phyloP scores from a whole-genome alignment of 306 rosid species.

The Rosa lucieae region DNA sequence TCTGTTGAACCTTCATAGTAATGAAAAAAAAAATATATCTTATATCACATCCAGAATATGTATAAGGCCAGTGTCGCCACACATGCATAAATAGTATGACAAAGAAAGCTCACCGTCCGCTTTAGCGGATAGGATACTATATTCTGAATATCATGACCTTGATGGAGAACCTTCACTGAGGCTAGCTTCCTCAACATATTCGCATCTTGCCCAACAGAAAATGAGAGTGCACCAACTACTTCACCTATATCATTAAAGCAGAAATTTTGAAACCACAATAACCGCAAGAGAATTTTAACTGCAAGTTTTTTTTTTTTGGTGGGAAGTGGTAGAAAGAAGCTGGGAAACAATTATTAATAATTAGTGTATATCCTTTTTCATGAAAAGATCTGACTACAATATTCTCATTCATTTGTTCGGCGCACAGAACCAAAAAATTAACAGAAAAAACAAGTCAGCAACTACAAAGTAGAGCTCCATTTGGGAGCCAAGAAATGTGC shows the following conservation, averaged over 20 bases:
- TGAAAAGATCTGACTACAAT: neutral
- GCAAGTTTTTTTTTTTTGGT: neutral
- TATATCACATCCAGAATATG: constrained; percentile 12
- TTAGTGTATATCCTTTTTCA: neutral
- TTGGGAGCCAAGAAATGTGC: neutral
- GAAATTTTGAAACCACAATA: constrained; percentile 17
- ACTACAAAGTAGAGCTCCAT: neutral
- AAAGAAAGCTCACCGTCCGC: constrained; percentile 54
- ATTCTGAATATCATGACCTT: constrained; percentile 49
- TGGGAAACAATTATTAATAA: constrained; percentile 1
- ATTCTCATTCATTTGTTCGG: neutral
- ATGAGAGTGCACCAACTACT: constrained; percentile 85
- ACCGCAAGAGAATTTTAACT: neutral
- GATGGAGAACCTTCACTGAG: constrained; percentile 69
- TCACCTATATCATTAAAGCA: constrained; percentile 58
- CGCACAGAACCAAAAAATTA: neutral
- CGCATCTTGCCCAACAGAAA: constrained; percentile 77
- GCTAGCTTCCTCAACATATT: constrained; percentile 68
- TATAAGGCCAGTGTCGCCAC: constrained; percentile 10
- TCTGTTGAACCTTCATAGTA: constrained; percentile 48
- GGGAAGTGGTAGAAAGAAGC: neutral
- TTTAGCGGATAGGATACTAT: constrained; percentile 58
- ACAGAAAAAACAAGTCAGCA: neutral
- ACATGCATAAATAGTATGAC: constrained; percentile 14
- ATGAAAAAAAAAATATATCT: constrained; percentile 7